Conservation (phyloP, 1,284 basidiomycete species). For the Takashimella koratensis region DNA sequence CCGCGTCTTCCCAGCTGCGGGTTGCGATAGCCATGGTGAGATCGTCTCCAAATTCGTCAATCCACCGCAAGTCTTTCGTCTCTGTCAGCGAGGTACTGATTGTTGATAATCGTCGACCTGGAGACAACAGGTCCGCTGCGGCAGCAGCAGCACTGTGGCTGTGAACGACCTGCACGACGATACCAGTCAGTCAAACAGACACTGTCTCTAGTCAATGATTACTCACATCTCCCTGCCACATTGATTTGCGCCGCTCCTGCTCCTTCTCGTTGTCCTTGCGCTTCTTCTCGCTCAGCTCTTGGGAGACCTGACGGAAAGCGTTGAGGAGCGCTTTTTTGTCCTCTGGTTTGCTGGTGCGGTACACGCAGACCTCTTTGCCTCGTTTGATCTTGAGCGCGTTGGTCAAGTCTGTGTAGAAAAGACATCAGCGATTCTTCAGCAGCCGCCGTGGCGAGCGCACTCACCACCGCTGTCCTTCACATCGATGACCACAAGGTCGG, state of each 20-base stretch:
- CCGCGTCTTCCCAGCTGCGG: constrained; percentile 82
- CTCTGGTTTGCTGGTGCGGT: constrained; percentile 70
- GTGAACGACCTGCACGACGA: background rate
- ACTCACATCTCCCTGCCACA: constrained; percentile 66
- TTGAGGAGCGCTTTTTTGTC: constrained; percentile 84
- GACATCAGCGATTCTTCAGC: too few relatives aligned
- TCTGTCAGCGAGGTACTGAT: constrained; percentile 58
- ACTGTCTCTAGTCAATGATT: constrained; percentile 25
- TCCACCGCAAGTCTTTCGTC: constrained; percentile 71
- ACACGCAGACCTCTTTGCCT: constrained; percentile 90
- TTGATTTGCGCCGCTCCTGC: constrained; percentile 75
- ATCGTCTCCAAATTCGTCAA: constrained; percentile 86
- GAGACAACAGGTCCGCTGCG: constrained; percentile 36
- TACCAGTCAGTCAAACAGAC: background rate
- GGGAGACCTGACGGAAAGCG: constrained; percentile 86
- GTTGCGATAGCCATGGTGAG: constrained; percentile 87
- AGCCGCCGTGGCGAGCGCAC: too few relatives aligned
- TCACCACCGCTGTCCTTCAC: constrained; percentile 87
- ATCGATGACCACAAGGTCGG: constrained; percentile 89
- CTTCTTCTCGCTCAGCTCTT: constrained; percentile 80
- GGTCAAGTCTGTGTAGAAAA: constrained; percentile 64
- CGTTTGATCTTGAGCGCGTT: constrained; percentile 95
- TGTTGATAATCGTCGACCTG: constrained; percentile 64
- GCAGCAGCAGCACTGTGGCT: constrained; percentile 4
- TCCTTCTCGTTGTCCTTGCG: constrained; percentile 89